Evolutionary conservation across 2,329 filamentous ascomycete species (phyloP).

Genomic region (Dactylellina cionopaga): DNA sequence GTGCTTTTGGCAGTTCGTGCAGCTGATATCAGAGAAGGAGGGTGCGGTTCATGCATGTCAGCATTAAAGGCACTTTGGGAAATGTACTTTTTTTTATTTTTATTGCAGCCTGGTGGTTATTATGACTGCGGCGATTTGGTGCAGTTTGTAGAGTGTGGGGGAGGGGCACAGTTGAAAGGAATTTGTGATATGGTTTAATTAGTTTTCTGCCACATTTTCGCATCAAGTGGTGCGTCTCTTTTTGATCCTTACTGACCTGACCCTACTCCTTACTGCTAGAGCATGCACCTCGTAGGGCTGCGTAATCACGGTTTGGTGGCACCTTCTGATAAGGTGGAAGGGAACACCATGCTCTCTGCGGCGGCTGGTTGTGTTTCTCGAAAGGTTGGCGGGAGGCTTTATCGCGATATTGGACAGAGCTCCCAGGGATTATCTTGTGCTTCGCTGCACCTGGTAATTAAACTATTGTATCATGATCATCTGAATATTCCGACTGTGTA

Average conservation of each 20-base stretch:
- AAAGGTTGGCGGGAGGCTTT: conserved; percentile 10
- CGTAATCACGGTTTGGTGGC: conserved; percentile 1
- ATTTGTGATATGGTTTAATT: background rate
- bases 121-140: too few species aligned
- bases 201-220: too few species aligned
- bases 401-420: too few species aligned
- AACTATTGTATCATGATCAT: conserved; percentile 11
- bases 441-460: too few species aligned
- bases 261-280: background rate
- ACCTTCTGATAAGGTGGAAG: background rate
- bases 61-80: conserved; percentile 28
- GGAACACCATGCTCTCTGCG: background rate
- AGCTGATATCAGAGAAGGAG: conserved; percentile 22
- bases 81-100: conserved; percentile 10
- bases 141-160: too few species aligned
- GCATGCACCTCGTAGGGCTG: conserved; percentile 46
- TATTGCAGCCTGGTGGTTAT: conserved; percentile 16
- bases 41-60: conserved; percentile 42
- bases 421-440: too few species aligned
- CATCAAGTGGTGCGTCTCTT: background rate
- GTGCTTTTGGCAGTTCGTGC: background rate
- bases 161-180: too few species aligned
- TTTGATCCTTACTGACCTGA: too few species aligned
- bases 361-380: conserved; percentile 8
- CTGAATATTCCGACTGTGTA: background rate